These are phyloP conservation scores for Oryza glaberrima DNA, from an alignment of 176 grass and related monocot species.

Conservation along the genomic window DNA sequence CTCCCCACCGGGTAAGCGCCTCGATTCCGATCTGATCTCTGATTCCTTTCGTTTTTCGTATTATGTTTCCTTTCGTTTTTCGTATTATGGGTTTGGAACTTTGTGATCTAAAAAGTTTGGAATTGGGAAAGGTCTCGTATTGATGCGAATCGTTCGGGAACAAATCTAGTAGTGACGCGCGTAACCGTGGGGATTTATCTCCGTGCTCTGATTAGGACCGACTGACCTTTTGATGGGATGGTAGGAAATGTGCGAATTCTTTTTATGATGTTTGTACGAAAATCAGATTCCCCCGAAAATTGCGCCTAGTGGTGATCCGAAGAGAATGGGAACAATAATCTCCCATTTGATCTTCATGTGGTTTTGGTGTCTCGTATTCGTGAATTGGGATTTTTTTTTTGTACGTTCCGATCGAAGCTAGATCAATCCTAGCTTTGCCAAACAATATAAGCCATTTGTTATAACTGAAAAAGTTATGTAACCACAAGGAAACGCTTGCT, in stretches of 20 bases:
- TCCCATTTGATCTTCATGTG: slow-evolving; percentile 1
- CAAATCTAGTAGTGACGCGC: not conserved
- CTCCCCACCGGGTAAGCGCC: slow-evolving; percentile 76
- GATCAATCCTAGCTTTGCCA: not conserved
- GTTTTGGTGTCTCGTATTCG: not conserved
- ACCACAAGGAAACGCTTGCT: not conserved
- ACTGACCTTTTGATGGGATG: not conserved
- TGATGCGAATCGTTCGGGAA: not conserved
- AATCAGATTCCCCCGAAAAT: not conserved
- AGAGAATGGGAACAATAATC: not conserved
- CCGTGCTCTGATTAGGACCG: not conserved
- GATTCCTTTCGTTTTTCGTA: not conserved
- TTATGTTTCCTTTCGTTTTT: not conserved
- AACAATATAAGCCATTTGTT: not conserved
- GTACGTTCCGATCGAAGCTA: not conserved
- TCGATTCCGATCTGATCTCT: slow-evolving; percentile 31
- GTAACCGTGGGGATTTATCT: not conserved
- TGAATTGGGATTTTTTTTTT: not conserved
- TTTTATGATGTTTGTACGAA: not conserved
- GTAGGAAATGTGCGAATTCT: slow-evolving; percentile 28
- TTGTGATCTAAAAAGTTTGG: slow-evolving; percentile 32
- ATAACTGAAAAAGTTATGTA: not conserved
- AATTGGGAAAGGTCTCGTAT: slow-evolving; percentile 8
- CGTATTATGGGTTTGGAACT: not conserved
- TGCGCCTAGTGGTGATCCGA: not conserved